Conservation (phyloP, 176 grass and related monocot species). For the Eragrostis curvula region DNA sequence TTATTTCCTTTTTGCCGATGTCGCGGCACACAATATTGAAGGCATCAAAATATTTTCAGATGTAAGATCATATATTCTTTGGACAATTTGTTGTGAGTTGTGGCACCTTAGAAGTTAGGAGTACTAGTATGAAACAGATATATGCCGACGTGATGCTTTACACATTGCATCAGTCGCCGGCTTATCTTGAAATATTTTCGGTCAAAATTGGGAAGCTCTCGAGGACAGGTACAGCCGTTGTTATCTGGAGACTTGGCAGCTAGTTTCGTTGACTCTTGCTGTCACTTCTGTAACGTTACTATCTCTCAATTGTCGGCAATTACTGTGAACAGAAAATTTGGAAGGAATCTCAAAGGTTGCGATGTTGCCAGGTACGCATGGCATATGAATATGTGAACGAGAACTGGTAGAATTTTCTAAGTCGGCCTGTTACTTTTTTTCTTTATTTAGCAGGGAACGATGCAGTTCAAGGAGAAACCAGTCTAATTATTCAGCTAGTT, state of each 20-base stretch:
- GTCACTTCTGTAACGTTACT: neutral
- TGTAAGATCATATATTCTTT: neutral
- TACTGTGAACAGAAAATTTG: neutral
- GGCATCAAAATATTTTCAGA: neutral
- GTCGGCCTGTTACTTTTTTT: neutral
- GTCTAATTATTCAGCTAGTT: neutral
- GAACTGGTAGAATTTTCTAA: neutral
- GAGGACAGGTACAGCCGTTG: too few relatives aligned
- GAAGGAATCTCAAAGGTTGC: neutral
- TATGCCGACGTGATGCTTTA: conserved; percentile 25
- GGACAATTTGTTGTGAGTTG: neutral
- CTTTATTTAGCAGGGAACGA: too few relatives aligned
- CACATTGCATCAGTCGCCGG: neutral
- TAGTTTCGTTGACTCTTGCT: neutral
- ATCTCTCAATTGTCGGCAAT: conserved; percentile 20
- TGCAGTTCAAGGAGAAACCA: neutral
- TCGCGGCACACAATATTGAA: neutral
- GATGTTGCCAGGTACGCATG: neutral
- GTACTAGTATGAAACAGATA: conserved; percentile 18
- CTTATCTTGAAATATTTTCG: neutral
- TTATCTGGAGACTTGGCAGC: neutral
- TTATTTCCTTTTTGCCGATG: neutral
- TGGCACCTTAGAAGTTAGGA: neutral
- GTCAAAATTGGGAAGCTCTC: conserved; percentile 31
- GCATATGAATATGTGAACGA: neutral